Base-by-base conservation (phyloP, 176 grass and related monocot species). In the Triticum timopheevii region DNA sequence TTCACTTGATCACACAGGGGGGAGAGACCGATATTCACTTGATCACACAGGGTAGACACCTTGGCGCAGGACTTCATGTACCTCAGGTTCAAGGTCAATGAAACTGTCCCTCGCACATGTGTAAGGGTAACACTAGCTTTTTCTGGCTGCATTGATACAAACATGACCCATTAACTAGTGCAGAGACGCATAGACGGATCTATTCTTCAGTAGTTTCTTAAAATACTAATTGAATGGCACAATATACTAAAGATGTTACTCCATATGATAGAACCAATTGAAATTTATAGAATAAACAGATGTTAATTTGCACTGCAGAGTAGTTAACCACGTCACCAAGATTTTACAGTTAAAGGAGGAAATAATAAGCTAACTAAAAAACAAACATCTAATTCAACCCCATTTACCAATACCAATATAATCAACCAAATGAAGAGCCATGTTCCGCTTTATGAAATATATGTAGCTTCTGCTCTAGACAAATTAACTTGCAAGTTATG, bases 221-320 rank as follows among this genome's bases (percentile, higher is more conserved):
- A 79, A 78, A 36, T 63, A 63, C 20, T 79, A 79, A 56, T 79
- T 62, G 76, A 79, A 79, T 79, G 76, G 19, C 76, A 79, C 54
- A 62, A 20, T 56, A 79, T 76, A 49, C 47, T 76, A 54, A 52
- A 76, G 24, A 76, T 76, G 73, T 76, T 50, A 69, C 42, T 82
- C 42, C 79, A 81, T 69, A 52, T 50, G 63, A 54, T 69, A 11
- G 40, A 44, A 44, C 40, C 40, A 44, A 44, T 44, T 44, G 40
- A 68, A 68, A 67, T 81, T 68, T 49, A 30, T 68, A 81, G 79
- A 68, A 81, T n/a, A 81, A 67, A 67, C 61, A 80, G 36, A 49
- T 81, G 79, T 2, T 81, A 81, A 13, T 81, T 15, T 49, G 47
- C 47, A 49, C 13, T 49, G 47, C 47, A 49, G 47, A 49, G 13